Conservation (phyloP, 2,329 filamentous ascomycete genomes). For the Fusarium odoratissimum region DNA sequence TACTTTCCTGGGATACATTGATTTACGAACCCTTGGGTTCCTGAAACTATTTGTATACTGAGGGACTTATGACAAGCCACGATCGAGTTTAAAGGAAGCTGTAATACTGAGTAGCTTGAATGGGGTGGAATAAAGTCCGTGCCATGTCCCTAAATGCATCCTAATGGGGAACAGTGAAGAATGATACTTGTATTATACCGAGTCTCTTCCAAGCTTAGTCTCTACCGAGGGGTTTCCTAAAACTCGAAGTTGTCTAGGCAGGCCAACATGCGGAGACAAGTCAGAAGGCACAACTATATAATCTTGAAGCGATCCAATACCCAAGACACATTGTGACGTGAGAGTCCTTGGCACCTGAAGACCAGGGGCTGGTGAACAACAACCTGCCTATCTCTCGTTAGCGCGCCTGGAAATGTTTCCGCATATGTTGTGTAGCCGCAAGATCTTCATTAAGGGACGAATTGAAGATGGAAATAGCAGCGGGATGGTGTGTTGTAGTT, state of each 20-base stretch:
- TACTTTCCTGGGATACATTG: too few relatives aligned
- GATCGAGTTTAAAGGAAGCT: not conserved
- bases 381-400: conserved; percentile 27
- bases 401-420: not conserved
- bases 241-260: not conserved
- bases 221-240: not conserved
- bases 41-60: not conserved
- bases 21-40: not conserved
- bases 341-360: conserved; percentile 15
- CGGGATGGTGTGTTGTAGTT: not conserved
- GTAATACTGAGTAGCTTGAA: not conserved
- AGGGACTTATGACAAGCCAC: not conserved
- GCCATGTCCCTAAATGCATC: too few relatives aligned
- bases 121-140: not conserved
- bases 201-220: not conserved
- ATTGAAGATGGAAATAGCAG: conserved; percentile 4
- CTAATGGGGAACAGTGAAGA: not conserved
- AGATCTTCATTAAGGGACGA: conserved; percentile 7
- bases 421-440: not conserved
- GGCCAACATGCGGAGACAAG: not conserved
- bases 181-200: not conserved
- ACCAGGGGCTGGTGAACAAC: not conserved
- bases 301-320: conserved; percentile 20
- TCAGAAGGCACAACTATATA: not conserved
- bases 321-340: not conserved